These are phyloP conservation scores for Calamus simplicifolius DNA, from an alignment of 176 grass and related monocot species.

Conservation along the genomic window DNA sequence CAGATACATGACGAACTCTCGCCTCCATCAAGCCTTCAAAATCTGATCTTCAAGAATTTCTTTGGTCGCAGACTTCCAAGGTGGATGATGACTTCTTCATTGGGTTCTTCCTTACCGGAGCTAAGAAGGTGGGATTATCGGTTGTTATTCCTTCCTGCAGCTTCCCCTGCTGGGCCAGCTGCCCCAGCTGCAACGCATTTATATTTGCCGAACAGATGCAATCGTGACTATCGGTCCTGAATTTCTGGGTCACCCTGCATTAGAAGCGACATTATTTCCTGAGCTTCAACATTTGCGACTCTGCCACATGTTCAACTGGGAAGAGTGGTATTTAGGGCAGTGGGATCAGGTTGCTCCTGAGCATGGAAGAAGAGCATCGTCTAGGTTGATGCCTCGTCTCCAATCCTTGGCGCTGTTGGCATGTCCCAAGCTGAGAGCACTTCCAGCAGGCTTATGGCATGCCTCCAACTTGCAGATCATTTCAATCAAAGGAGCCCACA, in stretches of 20 bases:
- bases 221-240: slow-evolving; percentile 20
- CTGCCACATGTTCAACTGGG: slow-evolving; percentile 14
- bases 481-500: background rate
- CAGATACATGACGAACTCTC: slow-evolving; percentile 3
- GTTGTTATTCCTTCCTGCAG: too few relatives aligned
- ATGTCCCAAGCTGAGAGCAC: slow-evolving; percentile 21
- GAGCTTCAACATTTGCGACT: slow-evolving; percentile 12
- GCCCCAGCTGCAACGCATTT: slow-evolving; percentile 13
- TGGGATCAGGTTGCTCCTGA: background rate
- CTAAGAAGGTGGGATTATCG: too few relatives aligned
- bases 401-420: accelerated
- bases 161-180: slow-evolving; percentile 27
- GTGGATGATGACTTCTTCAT: slow-evolving; percentile 6
- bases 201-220: slow-evolving; percentile 4
- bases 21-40: slow-evolving; percentile 20
- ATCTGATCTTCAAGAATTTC: background rate
- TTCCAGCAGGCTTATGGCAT: slow-evolving; percentile 11
- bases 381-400: slow-evolving; percentile 7
- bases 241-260: slow-evolving; percentile 3
- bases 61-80: background rate
- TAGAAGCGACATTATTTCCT: background rate
- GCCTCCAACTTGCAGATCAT: background rate
- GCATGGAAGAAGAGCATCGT: background rate
- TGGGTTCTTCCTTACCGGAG: slow-evolving; percentile 5
- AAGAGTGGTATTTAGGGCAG: slow-evolving; percentile 24